Percentiles rank a stretch among this genome's conserved stretches.
Conservation (phyloP, 805 yeast species). For the Candida parachauliodes region DNA sequence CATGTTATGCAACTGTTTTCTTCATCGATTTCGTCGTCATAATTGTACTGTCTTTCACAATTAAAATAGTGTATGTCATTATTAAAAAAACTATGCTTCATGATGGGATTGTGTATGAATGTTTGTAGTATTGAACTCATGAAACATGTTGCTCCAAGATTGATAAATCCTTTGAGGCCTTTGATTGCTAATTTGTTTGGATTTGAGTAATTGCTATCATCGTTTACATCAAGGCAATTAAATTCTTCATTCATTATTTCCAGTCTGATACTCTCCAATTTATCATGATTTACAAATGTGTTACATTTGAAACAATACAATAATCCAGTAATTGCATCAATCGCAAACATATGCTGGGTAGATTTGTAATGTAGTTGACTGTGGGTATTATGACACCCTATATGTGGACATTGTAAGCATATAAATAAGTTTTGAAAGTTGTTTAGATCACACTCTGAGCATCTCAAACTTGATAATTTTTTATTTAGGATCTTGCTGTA, state of each 20-base stretch:
- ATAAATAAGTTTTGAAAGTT: conserved; percentile 48
- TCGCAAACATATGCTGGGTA: conserved; percentile 39
- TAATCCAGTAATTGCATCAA: conserved; percentile 65
- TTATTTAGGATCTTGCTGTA: conserved; percentile 35
- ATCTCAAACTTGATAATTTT: conserved; percentile 44
- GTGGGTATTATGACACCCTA: conserved; percentile 54
- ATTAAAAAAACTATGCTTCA: conserved; percentile 71
- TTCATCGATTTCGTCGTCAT: conserved; percentile 21
- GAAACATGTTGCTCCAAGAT: conserved; percentile 96
- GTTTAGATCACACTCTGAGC: conserved; percentile 46
- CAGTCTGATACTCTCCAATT: conserved; percentile 50
- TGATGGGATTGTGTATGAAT: conserved; percentile 83
- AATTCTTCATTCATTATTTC: conserved; percentile 2
- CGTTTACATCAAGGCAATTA: not conserved
- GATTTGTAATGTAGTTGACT: conserved; percentile 29
- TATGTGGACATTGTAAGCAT: conserved; percentile 74
- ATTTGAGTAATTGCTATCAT: conserved; percentile 6
- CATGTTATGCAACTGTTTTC: conserved; percentile 69
- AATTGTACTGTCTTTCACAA: conserved; percentile 34
- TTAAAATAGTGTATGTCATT: conserved; percentile 60
- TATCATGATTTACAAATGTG: conserved; percentile 62
- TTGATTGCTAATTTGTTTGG: conserved; percentile 57
- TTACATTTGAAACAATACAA: conserved; percentile 79
- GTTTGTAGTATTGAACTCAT: conserved; percentile 93
- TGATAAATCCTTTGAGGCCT: conserved; percentile 87